Evolutionary conservation across 257 asterid species (phyloP).

Genomic region (Solanum boliviense): DNA sequence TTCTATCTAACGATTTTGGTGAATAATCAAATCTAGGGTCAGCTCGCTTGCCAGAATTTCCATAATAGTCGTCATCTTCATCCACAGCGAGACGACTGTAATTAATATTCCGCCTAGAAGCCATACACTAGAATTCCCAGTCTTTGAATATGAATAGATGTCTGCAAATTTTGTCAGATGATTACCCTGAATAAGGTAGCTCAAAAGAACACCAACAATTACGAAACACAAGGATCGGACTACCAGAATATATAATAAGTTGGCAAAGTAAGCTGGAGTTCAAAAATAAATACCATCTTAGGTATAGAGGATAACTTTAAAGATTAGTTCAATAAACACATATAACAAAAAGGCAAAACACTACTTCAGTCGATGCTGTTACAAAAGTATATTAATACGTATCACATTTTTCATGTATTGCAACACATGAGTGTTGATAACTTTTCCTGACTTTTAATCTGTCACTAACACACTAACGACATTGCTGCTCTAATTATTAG

Average conservation of each 20-base stretch:
- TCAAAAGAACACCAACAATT: background rate
- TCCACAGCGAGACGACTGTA: constrained; percentile 59
- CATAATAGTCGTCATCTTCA: constrained; percentile 46
- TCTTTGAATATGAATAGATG: background rate
- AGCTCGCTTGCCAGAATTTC: constrained; percentile 12
- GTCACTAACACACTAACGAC: background rate
- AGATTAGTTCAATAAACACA: background rate
- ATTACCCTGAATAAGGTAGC: background rate
- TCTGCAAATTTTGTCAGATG: background rate
- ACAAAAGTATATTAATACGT: background rate
- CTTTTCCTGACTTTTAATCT: background rate
- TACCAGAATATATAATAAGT: background rate
- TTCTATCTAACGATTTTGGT: constrained; percentile 48
- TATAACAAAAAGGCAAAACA: background rate
- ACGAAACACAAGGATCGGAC: background rate
- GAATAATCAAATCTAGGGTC: constrained; percentile 76
- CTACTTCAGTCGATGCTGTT: background rate
- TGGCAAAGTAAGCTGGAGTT: background rate
- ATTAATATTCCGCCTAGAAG: constrained; percentile 52
- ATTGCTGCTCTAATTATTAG: background rate
- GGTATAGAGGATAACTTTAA: background rate
- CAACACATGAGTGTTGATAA: background rate
- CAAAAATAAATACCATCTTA: background rate
- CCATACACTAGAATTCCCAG: constrained; percentile 26
- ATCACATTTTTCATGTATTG: background rate